Base-by-base conservation (phyloP, 495 filamentous ascomycete genomes). In the Neurospora tetraspora region DNA sequence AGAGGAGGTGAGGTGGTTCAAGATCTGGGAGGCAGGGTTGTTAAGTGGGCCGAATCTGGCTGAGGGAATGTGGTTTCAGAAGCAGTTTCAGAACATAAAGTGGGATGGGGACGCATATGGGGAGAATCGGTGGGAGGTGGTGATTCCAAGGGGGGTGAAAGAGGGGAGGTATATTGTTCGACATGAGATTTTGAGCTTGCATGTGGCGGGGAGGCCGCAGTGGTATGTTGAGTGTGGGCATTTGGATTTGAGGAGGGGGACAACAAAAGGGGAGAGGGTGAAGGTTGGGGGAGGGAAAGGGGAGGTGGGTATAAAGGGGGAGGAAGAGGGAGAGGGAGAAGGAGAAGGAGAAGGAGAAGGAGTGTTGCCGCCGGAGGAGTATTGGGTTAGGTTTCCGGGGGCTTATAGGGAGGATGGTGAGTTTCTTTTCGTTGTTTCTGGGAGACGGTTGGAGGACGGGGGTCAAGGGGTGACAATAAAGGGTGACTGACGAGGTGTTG, bases 211-310 rank as follows among this genome's bases (percentile, higher is more conserved):
- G 47, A 82, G 78, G 73, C 86, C 87, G 4, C 87, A 89, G 80
- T 89, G 86, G 72, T 88, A 89, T 74, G 83, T 84, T 16, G 84
- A 88, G 73, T 89, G 87, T 61, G 87, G 84, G 6, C 86, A 88
- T 74, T 73, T 89, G 69, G 82, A 83, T 31, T 79, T 89, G 12
- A 81, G 78, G n/a, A 43, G 42, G 5, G 40, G 40, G 16, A n/a
- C n/a, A n/a, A n/a, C n/a, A n/a, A n/a, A n/a, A n/a, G n/a, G n/a
- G n/a, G n/a, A n/a, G n/a, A n/a, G n/a, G n/a, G n/a, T n/a, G n/a
- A n/a, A n/a, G n/a, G n/a, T n/a, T n/a, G n/a, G n/a, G n/a, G n/a
- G n/a, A n/a, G n/a, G n/a, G n/a, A n/a, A n/a, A n/a, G n/a, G n/a
- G n/a, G n/a, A n/a, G n/a, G n/a, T n/a, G n/a, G n/a, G n/a, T n/a